A percentile compares a stretch with the other conserved stretches of the same genome.
Conservation (phyloP, 495 filamentous ascomycete species). For the Platismatia glauca region DNA sequence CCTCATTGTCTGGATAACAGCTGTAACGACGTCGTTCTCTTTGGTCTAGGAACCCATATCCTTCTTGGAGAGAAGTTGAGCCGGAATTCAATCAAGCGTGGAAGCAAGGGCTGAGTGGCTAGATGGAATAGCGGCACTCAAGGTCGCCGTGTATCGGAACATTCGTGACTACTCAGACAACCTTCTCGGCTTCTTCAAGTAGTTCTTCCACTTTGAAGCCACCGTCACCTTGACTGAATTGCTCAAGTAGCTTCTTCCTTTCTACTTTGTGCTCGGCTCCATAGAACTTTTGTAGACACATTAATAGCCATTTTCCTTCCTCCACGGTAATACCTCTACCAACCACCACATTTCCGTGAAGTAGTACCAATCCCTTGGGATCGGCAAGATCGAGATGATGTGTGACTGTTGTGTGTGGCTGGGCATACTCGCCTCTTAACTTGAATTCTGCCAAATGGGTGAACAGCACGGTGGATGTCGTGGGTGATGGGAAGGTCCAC, state of each 20-base stretch:
- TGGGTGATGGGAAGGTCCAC: slow-evolving; percentile 60
- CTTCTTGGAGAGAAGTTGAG: neutral
- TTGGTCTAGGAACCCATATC: neutral
- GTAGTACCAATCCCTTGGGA: slow-evolving; percentile 66
- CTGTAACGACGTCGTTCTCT: neutral
- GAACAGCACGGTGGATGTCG: slow-evolving; percentile 78
- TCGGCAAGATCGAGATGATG: slow-evolving; percentile 73
- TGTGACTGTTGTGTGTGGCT: slow-evolving; percentile 87
- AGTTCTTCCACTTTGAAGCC: slow-evolving; percentile 75
- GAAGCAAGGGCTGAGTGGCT: neutral
- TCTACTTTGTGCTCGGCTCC: slow-evolving; percentile 46
- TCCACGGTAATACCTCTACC: slow-evolving; percentile 67
- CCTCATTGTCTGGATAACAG: neutral
- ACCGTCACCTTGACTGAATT: slow-evolving; percentile 69
- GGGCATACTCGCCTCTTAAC: slow-evolving; percentile 75
- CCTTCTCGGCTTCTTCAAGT: slow-evolving; percentile 77
- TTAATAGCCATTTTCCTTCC: slow-evolving; percentile 81
- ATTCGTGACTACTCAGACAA: slow-evolving; percentile 30
- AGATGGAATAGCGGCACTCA: neutral
- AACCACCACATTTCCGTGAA: slow-evolving; percentile 71
- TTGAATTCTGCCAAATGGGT: slow-evolving; percentile 89
- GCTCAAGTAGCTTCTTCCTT: slow-evolving; percentile 59
- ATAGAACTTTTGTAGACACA: slow-evolving; percentile 94
- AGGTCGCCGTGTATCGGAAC: neutral
- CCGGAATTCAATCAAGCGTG: neutral